phyloP scores from a whole-genome alignment of 345 rosid genomes.

The Sapria himalayana region DNA sequence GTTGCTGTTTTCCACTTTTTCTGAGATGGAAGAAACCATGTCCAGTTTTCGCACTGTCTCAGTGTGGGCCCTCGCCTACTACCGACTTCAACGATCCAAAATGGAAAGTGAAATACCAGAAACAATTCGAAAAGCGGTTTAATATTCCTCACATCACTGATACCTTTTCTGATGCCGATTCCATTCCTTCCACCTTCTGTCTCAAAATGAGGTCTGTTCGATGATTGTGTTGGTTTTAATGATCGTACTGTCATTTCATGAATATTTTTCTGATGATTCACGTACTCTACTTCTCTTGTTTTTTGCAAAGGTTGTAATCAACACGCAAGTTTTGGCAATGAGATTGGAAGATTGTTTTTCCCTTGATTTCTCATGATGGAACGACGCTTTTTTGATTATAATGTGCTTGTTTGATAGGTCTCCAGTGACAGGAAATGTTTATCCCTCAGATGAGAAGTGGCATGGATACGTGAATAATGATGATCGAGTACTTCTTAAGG shows the following conservation, averaged over 20 bases:
- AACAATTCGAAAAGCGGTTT: constrained; percentile 54
- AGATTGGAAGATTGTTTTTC: too few species aligned
- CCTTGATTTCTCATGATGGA: too few species aligned
- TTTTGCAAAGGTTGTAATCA: too few species aligned
- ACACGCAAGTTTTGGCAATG: too few species aligned
- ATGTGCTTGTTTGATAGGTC: constrained; percentile 36
- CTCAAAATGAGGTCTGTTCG: constrained; percentile 55
- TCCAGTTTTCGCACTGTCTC: constrained; percentile 8
- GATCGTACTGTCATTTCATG: background rate
- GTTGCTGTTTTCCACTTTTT: too few species aligned
- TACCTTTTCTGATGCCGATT: constrained; percentile 31
- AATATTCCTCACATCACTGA: constrained; percentile 66
- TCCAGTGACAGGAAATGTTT: constrained; percentile 49
- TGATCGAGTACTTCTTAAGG: constrained; percentile 92
- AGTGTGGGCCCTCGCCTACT: constrained; percentile 3
- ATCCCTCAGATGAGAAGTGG: constrained; percentile 92
- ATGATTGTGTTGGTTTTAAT: background rate
- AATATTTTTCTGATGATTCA: background rate
- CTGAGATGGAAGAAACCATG: too few species aligned
- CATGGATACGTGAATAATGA: constrained; percentile 82
- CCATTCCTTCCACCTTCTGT: constrained; percentile 77
- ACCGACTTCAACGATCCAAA: constrained; percentile 59
- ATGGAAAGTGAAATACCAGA: constrained; percentile 55
- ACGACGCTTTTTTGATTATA: too few species aligned
- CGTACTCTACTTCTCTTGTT: background rate